Evolutionary conservation across 345 rosid species (phyloP), one percentile per base, ranked within the genome.

Genomic region (Ricinus communis): DNA sequence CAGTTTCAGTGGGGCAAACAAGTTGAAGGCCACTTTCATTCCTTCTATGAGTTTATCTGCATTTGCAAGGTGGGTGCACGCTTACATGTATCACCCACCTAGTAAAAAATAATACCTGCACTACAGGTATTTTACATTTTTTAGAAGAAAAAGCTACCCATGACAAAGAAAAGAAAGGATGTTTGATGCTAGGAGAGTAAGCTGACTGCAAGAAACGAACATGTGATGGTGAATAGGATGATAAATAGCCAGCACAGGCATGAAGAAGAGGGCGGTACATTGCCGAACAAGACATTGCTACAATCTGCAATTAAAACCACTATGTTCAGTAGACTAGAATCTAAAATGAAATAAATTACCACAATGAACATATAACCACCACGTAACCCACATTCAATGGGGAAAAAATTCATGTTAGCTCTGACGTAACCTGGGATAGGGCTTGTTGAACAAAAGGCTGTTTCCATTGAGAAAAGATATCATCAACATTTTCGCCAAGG

Each of bases 221-320:
- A 82, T 91, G 96, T 75, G 93, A 88, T 67, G 85, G 90, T 52
- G 91, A 91, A 86, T 83, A 91, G 43, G 93, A 88, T 56, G 90
- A 83, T 33, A 91, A 82, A 78, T 85, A 91, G 76, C 97, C 90
- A 55, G 91, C 88, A 71, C 89, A 83, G 49, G 97, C 90, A 62
- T 77, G 83, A 76, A 91, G 89, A 60, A 91, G 90, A 1, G 91
- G 86, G 41, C 79, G 86, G 74, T 84, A 88, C 67, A 80, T 66
- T 62, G 89, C 65, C 25, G 91, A 91, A 74, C 88, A 84, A 16
- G 87, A 79, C 54, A 80, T 88, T 62, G 81, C 82, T 21, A 87
- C 93, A 82, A 91, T 83, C 97, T 91, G 97, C 85, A 87, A 65
- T 64, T 51, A 66, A 60, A 50, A 79, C 30, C 56, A 70, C 71